Conservation (phyloP, 2,329 filamentous ascomycete species). For the Talaromyces sp. region DNA sequence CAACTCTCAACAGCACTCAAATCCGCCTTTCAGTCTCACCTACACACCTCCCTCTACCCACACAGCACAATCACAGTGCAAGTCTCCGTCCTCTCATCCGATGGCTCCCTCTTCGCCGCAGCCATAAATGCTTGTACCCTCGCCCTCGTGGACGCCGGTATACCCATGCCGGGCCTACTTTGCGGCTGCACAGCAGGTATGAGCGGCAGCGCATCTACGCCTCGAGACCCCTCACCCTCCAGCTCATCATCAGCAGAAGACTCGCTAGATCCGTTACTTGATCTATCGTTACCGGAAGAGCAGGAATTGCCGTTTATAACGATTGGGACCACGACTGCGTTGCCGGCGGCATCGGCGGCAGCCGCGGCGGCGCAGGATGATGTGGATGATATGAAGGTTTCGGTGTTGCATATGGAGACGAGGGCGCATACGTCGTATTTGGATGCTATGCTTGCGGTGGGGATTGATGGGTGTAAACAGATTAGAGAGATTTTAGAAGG, state of each 20-base stretch:
- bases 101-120: constrained; percentile 84
- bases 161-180: constrained; percentile 92
- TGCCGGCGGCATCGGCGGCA: constrained; percentile 54
- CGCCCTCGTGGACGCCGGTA: constrained; percentile 88
- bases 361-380: constrained; percentile 25
- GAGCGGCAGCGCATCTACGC: constrained; percentile 48
- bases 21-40: constrained; percentile 70
- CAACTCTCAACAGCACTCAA: constrained; percentile 64
- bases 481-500: constrained; percentile 77
- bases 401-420: constrained; percentile 80
- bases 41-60: constrained; percentile 86
- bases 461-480: constrained; percentile 86
- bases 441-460: constrained; percentile 91
- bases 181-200: constrained; percentile 82
- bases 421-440: constrained; percentile 75
- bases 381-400: constrained; percentile 57
- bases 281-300: constrained; percentile 47
- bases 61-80: constrained; percentile 80
- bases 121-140: constrained; percentile 89
- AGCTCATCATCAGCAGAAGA: constrained; percentile 33
- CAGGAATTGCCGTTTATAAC: constrained; percentile 87
- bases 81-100: constrained; percentile 83
- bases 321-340: constrained; percentile 63
- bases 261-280: constrained; percentile 44
- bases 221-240: constrained; percentile 28